phyloP scores from a whole-genome alignment of 441 rosid species.

The Adansonia gregorii region DNA sequence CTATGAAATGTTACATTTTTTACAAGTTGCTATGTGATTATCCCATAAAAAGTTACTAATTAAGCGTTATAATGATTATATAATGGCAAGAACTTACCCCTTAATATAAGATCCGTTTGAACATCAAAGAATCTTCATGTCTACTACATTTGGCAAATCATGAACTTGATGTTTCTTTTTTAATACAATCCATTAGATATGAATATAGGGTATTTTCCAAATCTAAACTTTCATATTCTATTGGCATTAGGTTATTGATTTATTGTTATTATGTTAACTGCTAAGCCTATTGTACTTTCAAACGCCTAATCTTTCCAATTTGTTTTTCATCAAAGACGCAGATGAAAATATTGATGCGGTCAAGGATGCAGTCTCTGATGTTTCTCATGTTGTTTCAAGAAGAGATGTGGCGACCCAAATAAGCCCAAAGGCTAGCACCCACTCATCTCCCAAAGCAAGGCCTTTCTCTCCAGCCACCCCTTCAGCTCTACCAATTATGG shows the following conservation, averaged over 20 bases:
- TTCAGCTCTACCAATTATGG: slow-evolving; percentile 56
- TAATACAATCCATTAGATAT: not conserved
- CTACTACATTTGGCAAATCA: not conserved
- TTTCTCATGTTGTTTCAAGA: slow-evolving; percentile 67
- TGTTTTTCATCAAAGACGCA: slow-evolving; percentile 34
- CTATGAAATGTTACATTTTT: not conserved
- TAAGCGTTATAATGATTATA: not conserved
- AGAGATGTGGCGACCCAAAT: slow-evolving; percentile 96
- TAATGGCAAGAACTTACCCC: not conserved
- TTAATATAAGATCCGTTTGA: not conserved
- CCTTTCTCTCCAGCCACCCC: slow-evolving; percentile 58
- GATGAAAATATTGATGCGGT: slow-evolving; percentile 53
- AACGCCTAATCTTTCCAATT: slow-evolving; percentile 29
- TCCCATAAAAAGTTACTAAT: not conserved
- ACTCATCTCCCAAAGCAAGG: slow-evolving; percentile 60
- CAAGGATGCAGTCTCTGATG: slow-evolving; percentile 64
- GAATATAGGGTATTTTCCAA: not conserved
- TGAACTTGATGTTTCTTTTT: not conserved
- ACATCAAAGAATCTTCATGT: not conserved
- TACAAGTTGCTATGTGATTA: not conserved
- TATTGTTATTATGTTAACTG: slow-evolving; percentile 3
- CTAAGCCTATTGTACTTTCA: slow-evolving; percentile 5
- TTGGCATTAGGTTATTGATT: not conserved
- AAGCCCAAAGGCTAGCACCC: slow-evolving; percentile 79
- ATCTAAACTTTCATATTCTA: not conserved